These are phyloP conservation scores for Omphalea diandra DNA, from an alignment of 441 rosid genomes.

Conservation along the genomic window DNA sequence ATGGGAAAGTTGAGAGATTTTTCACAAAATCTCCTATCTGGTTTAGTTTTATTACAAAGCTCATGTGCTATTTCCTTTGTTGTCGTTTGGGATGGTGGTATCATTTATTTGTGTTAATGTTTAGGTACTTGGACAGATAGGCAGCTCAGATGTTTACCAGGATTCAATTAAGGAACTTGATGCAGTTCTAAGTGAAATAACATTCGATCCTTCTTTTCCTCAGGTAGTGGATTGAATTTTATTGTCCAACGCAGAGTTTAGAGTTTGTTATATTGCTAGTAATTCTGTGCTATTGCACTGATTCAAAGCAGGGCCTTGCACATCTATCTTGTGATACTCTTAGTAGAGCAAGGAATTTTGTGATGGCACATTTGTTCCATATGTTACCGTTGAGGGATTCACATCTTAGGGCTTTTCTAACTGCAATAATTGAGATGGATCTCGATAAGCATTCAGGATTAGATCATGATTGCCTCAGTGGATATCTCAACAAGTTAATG, in stretches of 20 bases:
- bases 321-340: slow-evolving; percentile 57
- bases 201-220: slow-evolving; percentile 62
- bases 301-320: slow-evolving; percentile 58
- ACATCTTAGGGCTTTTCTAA: slow-evolving; percentile 57
- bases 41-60: neutral
- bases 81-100: neutral
- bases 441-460: slow-evolving; percentile 31
- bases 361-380: slow-evolving; percentile 44
- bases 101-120: slow-evolving; percentile 12
- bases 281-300: slow-evolving; percentile 6
- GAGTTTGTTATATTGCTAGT: neutral
- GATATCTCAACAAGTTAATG: slow-evolving; percentile 41
- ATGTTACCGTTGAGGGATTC: slow-evolving; percentile 58
- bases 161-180: slow-evolving; percentile 68
- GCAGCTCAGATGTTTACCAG: slow-evolving; percentile 37
- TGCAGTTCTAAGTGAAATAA: slow-evolving; percentile 48
- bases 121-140: slow-evolving; percentile 53
- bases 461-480: slow-evolving; percentile 30
- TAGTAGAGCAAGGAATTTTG: slow-evolving; percentile 42
- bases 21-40: neutral
- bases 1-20: too few relatives aligned
- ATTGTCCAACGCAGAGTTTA: neutral
- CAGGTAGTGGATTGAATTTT: slow-evolving; percentile 41
- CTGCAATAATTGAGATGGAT: slow-evolving; percentile 56
- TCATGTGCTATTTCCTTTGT: neutral